These are phyloP conservation scores for Exophiala mesophila DNA, from an alignment of 2,329 filamentous ascomycete genomes.

Conservation along the genomic window DNA sequence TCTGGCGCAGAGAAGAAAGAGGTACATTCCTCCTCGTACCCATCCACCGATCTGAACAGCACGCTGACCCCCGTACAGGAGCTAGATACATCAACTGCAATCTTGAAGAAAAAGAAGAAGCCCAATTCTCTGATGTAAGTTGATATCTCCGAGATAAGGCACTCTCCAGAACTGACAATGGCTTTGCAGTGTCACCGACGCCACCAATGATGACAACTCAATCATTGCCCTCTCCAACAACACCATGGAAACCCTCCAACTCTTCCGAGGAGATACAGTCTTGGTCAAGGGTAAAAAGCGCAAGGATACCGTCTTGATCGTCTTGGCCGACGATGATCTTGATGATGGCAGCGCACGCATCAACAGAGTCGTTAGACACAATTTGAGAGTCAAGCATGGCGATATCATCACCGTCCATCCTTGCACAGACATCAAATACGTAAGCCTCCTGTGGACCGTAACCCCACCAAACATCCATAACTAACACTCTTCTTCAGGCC, in stretches of 20 bases:
- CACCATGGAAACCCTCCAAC: conserved; percentile 96
- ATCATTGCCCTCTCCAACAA: conserved; percentile 97
- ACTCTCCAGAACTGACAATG: conserved; percentile 21
- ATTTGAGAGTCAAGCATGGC: conserved; percentile 96
- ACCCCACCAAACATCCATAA: not conserved
- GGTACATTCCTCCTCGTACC: conserved; percentile 49
- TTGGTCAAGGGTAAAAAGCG: conserved; percentile 99
- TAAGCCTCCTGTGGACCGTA: conserved; percentile 48
- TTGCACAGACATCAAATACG: conserved; percentile 99
- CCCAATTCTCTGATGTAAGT: conserved; percentile 94
- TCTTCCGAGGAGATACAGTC: conserved; percentile 98
- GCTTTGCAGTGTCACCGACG: conserved; percentile 79
- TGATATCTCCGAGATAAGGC: not conserved
- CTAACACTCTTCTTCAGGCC: conserved; percentile 54
- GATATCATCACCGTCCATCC: conserved; percentile 96
- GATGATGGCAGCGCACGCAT: conserved; percentile 96
- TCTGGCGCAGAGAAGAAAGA: conserved; percentile 84
- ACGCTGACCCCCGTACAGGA: conserved; percentile 49
- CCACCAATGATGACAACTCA: conserved; percentile 98
- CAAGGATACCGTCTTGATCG: conserved; percentile 97
- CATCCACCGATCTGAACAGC: conserved; percentile 17
- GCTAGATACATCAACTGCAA: conserved; percentile 89
- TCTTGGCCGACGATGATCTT: conserved; percentile 93
- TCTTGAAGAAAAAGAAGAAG: conserved; percentile 99
- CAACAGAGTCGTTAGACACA: conserved; percentile 98